phyloP scores from a whole-genome alignment of 1,284 basidiomycete species.

The Agaricales sp. region DNA sequence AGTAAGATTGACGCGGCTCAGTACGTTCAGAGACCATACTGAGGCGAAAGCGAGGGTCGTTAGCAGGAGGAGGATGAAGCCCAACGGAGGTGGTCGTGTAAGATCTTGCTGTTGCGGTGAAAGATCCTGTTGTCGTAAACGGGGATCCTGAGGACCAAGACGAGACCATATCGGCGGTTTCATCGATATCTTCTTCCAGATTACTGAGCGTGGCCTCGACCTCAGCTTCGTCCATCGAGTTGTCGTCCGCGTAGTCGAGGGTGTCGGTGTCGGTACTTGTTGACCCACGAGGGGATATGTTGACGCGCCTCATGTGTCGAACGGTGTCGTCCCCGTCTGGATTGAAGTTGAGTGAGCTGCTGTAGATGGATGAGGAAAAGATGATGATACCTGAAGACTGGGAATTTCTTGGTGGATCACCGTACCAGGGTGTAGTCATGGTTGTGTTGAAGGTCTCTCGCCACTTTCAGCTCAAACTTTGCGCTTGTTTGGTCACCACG shows the following conservation, averaged over 20 bases:
- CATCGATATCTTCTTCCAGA: constrained; percentile 53
- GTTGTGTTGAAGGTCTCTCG: too few relatives aligned
- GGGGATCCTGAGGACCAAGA: constrained; percentile 35
- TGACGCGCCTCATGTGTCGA: neutral
- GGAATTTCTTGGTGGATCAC: too few relatives aligned
- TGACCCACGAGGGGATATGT: constrained; percentile 7
- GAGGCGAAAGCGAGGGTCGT: constrained; percentile 30
- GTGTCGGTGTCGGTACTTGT: constrained; percentile 13
- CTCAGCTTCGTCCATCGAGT: constrained; percentile 40
- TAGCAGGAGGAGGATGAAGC: constrained; percentile 24
- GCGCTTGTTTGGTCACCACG: too few relatives aligned
- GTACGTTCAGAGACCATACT: constrained; percentile 51
- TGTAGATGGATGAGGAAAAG: too few relatives aligned
- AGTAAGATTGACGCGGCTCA: too few relatives aligned
- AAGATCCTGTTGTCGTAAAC: constrained; percentile 10
- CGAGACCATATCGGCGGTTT: constrained; percentile 48
- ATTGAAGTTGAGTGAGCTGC: too few relatives aligned
- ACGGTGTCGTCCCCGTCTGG: too few relatives aligned
- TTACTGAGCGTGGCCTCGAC: constrained; percentile 57
- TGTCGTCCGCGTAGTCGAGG: constrained; percentile 26
- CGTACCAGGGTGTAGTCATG: too few relatives aligned
- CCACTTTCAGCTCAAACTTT: too few relatives aligned
- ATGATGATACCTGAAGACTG: too few relatives aligned
- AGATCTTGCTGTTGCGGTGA: constrained; percentile 24
- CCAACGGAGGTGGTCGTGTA: constrained; percentile 19